Conservation (phyloP, 257 asterid species). For the Lithospermum erythrorhizon region DNA sequence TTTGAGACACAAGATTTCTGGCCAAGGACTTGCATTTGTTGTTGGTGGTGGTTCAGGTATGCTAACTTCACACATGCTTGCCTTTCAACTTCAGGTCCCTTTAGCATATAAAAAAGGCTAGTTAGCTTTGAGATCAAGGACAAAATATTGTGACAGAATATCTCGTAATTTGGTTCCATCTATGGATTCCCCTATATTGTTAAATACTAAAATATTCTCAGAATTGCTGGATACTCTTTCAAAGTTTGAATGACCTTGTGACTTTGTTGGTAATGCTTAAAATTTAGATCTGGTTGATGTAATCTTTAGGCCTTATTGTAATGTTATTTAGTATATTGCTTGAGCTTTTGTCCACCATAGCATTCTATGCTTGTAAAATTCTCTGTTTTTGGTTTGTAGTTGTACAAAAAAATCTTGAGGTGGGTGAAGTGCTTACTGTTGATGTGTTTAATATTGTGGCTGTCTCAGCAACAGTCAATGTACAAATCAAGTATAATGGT, state of each 20-base stretch:
- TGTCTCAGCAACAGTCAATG: constrained; percentile 74
- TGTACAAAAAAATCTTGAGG: constrained; percentile 96
- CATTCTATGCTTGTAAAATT: not conserved
- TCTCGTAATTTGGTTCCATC: not conserved
- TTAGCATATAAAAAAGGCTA: not conserved
- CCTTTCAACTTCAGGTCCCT: not conserved
- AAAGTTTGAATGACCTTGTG: too few species aligned
- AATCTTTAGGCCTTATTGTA: too few species aligned
- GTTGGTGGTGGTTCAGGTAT: constrained; percentile 99
- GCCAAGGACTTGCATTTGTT: constrained; percentile 92
- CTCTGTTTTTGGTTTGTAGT: constrained; percentile 22
- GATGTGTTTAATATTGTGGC: constrained; percentile 90
- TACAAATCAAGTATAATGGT: constrained; percentile 82
- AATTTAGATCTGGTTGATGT: too few species aligned
- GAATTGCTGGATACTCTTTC: too few species aligned
- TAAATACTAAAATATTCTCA: too few species aligned
- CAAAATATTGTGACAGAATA: not conserved
- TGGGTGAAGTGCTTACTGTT: constrained; percentile 82
- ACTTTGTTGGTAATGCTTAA: too few species aligned
- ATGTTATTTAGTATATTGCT: too few species aligned
- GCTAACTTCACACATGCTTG: constrained; percentile 15
- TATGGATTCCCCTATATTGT: too few species aligned
- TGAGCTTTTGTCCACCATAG: too few species aligned
- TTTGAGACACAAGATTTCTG: constrained; percentile 93
- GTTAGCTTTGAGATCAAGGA: not conserved